Percentiles rank a stretch among this genome's conserved stretches.
Conservation (phyloP, 2,329 filamentous ascomycete genomes). For the Fusarium poae region DNA sequence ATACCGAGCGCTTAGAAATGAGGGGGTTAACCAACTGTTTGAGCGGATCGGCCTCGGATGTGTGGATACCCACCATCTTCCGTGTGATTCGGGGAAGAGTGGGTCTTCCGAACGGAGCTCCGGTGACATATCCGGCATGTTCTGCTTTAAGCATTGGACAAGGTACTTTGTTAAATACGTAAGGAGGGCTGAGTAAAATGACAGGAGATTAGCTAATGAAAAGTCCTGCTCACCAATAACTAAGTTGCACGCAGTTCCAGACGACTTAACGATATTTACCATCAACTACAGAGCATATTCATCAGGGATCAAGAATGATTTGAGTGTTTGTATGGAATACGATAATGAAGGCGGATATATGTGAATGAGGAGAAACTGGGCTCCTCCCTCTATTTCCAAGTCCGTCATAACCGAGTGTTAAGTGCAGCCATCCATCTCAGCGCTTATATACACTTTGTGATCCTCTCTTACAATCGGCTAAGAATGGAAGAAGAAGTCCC, state of each 20-base stretch:
- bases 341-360: no score
- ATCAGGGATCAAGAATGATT: not conserved
- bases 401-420: not conserved
- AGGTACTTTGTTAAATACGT: not conserved
- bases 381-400: no score
- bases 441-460: not conserved
- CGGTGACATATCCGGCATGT: not conserved
- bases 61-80: slow-evolving; percentile 10
- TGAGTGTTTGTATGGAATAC: no score
- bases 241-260: not conserved
- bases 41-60: slow-evolving; percentile 2
- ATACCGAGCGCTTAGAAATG: not conserved
- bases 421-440: not conserved
- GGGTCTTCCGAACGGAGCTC: not conserved
- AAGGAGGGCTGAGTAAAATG: no score
- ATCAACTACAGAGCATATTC: no score
- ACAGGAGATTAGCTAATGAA: fast-evolving
- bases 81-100: slow-evolving; percentile 22
- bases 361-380: no score
- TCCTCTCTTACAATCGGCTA: not conserved
- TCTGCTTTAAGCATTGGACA: not conserved
- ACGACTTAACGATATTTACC: not conserved
- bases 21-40: not conserved
- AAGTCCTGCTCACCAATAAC: not conserved
- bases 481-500: not conserved